Evolutionary conservation across 2,329 filamentous ascomycete species (phyloP).

Genomic region (Ophiocordyceps camponoti-saundersi): DNA sequence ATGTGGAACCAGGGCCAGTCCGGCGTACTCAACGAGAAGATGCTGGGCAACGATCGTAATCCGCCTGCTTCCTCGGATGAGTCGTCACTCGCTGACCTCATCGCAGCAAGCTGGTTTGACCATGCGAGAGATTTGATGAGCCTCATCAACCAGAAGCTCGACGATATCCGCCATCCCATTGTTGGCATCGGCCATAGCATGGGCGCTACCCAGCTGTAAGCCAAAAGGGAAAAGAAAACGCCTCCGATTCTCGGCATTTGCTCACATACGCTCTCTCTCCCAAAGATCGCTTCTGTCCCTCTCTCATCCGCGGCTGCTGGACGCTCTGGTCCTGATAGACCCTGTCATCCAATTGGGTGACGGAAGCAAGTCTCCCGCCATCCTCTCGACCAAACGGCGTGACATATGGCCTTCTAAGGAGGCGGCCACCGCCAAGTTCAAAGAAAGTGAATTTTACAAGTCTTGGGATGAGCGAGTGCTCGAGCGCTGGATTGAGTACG

Average conservation of each 20-base stretch:
- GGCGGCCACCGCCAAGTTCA: slow-evolving; percentile 50
- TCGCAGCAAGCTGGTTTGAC: slow-evolving; percentile 66
- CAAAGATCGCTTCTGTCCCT: slow-evolving; percentile 31
- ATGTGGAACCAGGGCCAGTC: slow-evolving; percentile 73
- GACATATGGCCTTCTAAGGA: slow-evolving; percentile 68
- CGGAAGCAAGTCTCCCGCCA: slow-evolving; percentile 23
- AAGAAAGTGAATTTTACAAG: slow-evolving; percentile 52
- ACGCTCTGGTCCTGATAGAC: slow-evolving; percentile 63
- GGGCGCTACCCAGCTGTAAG: background rate
- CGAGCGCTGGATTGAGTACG: slow-evolving; percentile 18
- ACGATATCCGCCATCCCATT: background rate
- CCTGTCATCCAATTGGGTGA: slow-evolving; percentile 45
- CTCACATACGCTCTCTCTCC: slow-evolving; percentile 34
- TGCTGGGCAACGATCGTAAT: slow-evolving; percentile 68
- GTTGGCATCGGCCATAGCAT: background rate
- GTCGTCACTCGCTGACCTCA: background rate
- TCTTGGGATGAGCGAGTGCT: slow-evolving; percentile 70
- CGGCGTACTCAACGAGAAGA: slow-evolving; percentile 56
- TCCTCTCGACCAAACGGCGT: slow-evolving; percentile 52
- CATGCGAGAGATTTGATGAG: slow-evolving; percentile 27
- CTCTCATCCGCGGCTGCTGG: slow-evolving; percentile 66
- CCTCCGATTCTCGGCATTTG: slow-evolving; percentile 31
- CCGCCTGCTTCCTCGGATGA: background rate
- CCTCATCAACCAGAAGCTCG: background rate
- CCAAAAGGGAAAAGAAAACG: too few species aligned